phyloP scores from a whole-genome alignment of 1,284 basidiomycete genomes.

The Trichosporon faecale region DNA sequence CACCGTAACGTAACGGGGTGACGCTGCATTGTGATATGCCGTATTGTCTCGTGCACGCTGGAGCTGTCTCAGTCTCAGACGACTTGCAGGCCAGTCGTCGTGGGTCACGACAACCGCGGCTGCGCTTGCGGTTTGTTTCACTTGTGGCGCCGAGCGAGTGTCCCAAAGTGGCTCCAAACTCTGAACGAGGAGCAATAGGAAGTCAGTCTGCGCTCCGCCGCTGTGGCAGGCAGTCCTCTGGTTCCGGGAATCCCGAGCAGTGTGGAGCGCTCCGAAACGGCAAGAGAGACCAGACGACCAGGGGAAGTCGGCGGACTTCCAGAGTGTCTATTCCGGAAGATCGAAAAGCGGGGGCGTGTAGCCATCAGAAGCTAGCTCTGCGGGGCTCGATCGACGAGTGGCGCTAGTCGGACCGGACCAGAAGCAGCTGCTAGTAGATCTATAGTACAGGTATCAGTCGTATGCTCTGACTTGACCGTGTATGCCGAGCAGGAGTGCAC shows the following conservation, averaged over 20 bases:
- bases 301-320: not conserved
- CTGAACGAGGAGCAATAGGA: not conserved
- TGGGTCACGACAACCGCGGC: not conserved
- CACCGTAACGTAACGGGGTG: not conserved
- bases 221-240: not conserved
- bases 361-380: not conserved
- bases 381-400: not conserved
- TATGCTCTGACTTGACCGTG: not conserved
- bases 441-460: not conserved
- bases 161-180: not conserved
- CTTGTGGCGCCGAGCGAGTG: not conserved
- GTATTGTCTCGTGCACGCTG: not conserved
- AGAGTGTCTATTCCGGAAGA: not conserved
- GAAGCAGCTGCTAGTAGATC: not conserved
- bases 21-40: not conserved
- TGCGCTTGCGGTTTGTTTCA: not conserved
- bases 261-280: not conserved
- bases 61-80: not conserved
- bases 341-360: not conserved
- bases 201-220: not conserved
- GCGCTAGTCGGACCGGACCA: not conserved
- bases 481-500: not conserved
- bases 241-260: not conserved
- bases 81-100: not conserved
- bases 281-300: not conserved